These are phyloP conservation scores for Phycomyces nitens DNA, from an alignment of 192 early-diverging fungal species.

Conservation along the genomic window DNA sequence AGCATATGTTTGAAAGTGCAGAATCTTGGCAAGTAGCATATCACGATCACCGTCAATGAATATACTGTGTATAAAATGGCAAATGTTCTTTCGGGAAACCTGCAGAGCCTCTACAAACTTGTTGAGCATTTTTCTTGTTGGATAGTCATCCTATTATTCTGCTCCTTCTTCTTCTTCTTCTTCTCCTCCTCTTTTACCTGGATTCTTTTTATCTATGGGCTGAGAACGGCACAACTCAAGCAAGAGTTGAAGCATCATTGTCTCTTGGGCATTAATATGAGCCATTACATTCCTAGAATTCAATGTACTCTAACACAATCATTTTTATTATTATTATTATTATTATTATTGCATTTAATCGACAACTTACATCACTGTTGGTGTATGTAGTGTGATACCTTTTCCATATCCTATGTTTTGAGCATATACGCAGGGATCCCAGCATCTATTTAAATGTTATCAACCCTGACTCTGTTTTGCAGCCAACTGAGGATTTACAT, in stretches of 20 bases:
- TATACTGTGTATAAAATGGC: constrained; percentile 54
- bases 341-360: constrained; percentile 9
- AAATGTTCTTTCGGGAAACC: constrained; percentile 29
- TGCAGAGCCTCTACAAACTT: neutral
- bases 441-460: constrained; percentile 6
- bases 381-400: constrained; percentile 29
- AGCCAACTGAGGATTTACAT: constrained; percentile 18
- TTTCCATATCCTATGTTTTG: constrained; percentile 31
- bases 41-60: constrained; percentile 54
- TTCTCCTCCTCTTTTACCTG: no score
- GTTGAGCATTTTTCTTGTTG: neutral
- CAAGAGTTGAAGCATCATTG: constrained; percentile 50
- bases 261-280: constrained; percentile 54
- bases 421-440: constrained; percentile 19
- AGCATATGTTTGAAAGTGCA: constrained; percentile 64
- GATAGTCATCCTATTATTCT: neutral
- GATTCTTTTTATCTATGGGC: constrained; percentile 5
- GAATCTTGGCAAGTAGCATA: constrained; percentile 45
- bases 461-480: neutral
- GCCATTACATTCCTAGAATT: constrained; percentile 42
- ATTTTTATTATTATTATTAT: constrained; percentile 15
- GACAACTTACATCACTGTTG: constrained; percentile 11
- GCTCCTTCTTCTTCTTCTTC: no score
- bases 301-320: constrained; percentile 10
- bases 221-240: constrained; percentile 40